Evolutionary conservation across 2,329 filamentous ascomycete species (phyloP), one percentile per base, ranked within the genome.

Genomic region (Delphinella strobiligena): DNA sequence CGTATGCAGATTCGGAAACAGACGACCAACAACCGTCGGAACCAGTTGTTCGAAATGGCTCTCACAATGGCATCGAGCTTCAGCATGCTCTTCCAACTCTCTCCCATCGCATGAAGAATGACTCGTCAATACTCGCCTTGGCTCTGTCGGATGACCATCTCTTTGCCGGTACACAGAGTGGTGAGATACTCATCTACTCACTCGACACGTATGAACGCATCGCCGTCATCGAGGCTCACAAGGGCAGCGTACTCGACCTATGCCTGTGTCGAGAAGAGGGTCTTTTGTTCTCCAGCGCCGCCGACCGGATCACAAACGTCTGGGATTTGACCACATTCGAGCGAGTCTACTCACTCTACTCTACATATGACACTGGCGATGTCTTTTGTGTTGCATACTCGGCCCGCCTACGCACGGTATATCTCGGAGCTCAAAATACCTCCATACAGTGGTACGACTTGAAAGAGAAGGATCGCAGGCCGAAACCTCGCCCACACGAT

Each of bases 371-470:
- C 51, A 83, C 94, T 31, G 91, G 91, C 44, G 91, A 98, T 63
- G 78, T 98, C 43, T 96, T 96, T 59, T 93, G 86, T 50, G 80
- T 94, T n/a, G 82, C 81, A 1, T 95, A 93, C 60, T 94, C 87
- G 3, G 66, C 77, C 5, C 72, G 78, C 49, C 70, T 85, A 51
- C 75, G 89, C 49, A 93, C 82, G 0, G 72, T 94, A 3, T 96
- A 94, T 58, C 74, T 94, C 32, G 91, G 91, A 42, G 85, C 87
- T 1, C 91, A 96, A 56, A 95, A 96, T 55, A 91, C 87, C 5
- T 86, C 82, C 30, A 91, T 95, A 38, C 88, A 94, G 55, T 98
- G 91, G 91, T 82, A 86, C 51, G 73, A 79, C 47, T 64, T 94
- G 40, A 75, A 75, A 50, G 74, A 84, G 46, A 72, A 75, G 17